Evolutionary conservation across 2,329 filamentous ascomycete genomes (phyloP).

Genomic region (Cadophora luteo-olivacea): DNA sequence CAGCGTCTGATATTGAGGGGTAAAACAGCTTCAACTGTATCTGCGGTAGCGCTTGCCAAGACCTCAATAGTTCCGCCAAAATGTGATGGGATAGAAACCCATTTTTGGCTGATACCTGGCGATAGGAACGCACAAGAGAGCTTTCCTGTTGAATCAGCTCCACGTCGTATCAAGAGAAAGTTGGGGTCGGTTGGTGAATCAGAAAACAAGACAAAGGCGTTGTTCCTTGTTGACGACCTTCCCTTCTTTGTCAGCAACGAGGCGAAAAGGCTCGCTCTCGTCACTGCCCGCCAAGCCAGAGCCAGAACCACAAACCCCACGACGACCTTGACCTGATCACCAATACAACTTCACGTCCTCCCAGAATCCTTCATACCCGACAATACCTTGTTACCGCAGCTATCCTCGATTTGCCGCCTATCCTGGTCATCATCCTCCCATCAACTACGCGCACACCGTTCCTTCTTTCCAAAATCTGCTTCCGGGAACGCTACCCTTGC

Average conservation of each 20-base stretch:
- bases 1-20: constrained; percentile 14
- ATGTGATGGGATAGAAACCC: not conserved
- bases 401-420: constrained; percentile 22
- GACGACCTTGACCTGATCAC: constrained; percentile 26
- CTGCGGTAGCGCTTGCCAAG: constrained; percentile 13
- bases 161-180: not conserved
- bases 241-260: constrained; percentile 26
- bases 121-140: not conserved
- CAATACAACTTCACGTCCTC: constrained; percentile 16
- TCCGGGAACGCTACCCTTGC: constrained; percentile 36
- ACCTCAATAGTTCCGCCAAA: constrained; percentile 2
- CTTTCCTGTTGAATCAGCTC: not conserved
- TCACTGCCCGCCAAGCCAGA: constrained; percentile 31
- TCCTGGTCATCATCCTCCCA: constrained; percentile 9
- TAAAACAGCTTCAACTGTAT: not conserved
- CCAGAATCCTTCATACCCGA: constrained; percentile 1
- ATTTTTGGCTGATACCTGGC: not conserved
- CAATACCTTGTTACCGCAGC: constrained; percentile 16
- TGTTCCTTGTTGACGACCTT: not conserved
- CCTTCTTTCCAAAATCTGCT: constrained; percentile 32
- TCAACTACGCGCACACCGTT: constrained; percentile 31
- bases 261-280: constrained; percentile 4
- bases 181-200: not conserved
- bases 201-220: not conserved
- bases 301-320: constrained; percentile 32